Conservation (phyloP, 225 moss, liverwort and hornwort species). For the Ulota crispa region DNA sequence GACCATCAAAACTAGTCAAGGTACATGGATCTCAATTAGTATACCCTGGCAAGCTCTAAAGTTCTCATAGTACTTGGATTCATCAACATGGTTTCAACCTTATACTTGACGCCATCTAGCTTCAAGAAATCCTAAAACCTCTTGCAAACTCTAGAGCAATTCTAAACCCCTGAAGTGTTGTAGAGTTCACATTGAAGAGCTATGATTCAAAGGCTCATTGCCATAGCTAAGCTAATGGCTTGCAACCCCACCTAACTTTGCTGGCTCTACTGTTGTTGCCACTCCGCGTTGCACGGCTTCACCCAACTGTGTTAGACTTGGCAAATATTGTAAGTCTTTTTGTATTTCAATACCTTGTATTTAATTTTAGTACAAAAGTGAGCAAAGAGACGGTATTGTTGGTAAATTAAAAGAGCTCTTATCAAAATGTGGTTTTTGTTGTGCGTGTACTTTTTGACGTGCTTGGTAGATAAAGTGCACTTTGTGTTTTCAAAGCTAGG, state of each 20-base stretch:
- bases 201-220: background rate
- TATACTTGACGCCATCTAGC: background rate
- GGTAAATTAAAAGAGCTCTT: background rate
- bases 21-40: background rate
- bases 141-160: background rate
- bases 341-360: background rate
- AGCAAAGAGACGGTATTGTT: background rate
- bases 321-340: background rate
- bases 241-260: background rate
- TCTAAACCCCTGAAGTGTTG: background rate
- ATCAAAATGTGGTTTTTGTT: background rate
- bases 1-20: too few species aligned
- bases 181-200: background rate
- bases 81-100: background rate
- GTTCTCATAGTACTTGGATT: background rate
- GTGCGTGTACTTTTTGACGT: background rate
- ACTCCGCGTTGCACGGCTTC: background rate
- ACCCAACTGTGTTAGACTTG: background rate
- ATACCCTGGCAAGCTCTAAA: background rate
- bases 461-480: background rate
- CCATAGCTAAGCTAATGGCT: background rate
- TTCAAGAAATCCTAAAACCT: slow-evolving; percentile 13
- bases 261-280: background rate
- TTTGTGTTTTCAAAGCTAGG: slow-evolving; percentile 12
- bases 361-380: background rate